Evolutionary conservation across 352 stramenopile genomes (phyloP), one percentile per base, ranked within the genome.

Genomic region (Lagenidium giganteum): DNA sequence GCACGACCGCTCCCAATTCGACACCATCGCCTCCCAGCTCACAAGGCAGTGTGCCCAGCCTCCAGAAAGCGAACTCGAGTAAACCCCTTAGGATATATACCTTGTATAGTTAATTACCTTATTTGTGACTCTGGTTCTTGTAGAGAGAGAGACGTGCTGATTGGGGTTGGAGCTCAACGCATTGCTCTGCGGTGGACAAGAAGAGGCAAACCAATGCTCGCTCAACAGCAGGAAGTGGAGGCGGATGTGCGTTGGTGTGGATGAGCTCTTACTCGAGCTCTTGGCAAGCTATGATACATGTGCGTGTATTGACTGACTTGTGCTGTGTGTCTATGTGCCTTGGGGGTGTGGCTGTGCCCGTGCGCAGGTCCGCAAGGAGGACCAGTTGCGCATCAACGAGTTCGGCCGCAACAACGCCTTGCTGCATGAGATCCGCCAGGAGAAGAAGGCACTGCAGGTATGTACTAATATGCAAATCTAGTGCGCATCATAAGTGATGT

Each of bases 331-430:
- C n/a, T 20, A 24, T 5, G n/a, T 44, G 22, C 22, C 32, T 27
- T 48, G 28, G 37, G 16, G 9, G 23, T 46, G 8, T 32, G 37
- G 18, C 5, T 38, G 8, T 41, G 11, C 8, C 36, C 12, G 13
- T 18, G 31, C 24, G n/a, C 52, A 98, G 86, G 95, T 99, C 40
- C 87, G 93, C 39, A 80, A 83, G 49, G 89, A 98, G 68, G 96
- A 99, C 73, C 96, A 99, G 74, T 61, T 97, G 56, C 81, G 84
- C 36, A 99, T 99, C 60, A 99, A 99, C 67, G 92, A 98, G 63
- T 99, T 99, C 67, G 96, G 94, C 47, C 74, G 87, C 47, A 87
- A 98, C 61, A 99, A 99, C 74, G 91, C 91, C 24, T 63, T 83
- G 32, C 68, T 98, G 48, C 67, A 96, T 58, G 92, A 98, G 64